Conservation (phyloP, 129 eudicot species). For the carrot (Daucus carota) region DH1_v3.0 NC_030387.2:19534501-19535000, state of each 20-base stretch:
- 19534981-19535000: too few relatives aligned
- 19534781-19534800: not conserved
- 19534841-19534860: not conserved
- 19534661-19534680: not conserved
- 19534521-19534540: too few relatives aligned
- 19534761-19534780: not conserved
- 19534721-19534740: not conserved
- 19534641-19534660: not conserved
- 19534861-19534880: not conserved
- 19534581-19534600: not conserved
- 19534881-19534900: not conserved
- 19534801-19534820: not conserved
- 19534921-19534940: not conserved
- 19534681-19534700: not conserved
- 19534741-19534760: not conserved
- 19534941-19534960: too few relatives aligned
- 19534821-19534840: not conserved
- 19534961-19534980: too few relatives aligned
- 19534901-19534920: not conserved
- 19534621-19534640: not conserved
- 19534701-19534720: not conserved
- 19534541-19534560: not conserved
- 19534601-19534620: not conserved
- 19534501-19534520: not conserved
- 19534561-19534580: not conserved